A percentile compares a stretch with the other conserved stretches of the same genome.
Conservation (phyloP, 2,329 filamentous ascomycete genomes). For the Penicillium janthinellum region DNA sequence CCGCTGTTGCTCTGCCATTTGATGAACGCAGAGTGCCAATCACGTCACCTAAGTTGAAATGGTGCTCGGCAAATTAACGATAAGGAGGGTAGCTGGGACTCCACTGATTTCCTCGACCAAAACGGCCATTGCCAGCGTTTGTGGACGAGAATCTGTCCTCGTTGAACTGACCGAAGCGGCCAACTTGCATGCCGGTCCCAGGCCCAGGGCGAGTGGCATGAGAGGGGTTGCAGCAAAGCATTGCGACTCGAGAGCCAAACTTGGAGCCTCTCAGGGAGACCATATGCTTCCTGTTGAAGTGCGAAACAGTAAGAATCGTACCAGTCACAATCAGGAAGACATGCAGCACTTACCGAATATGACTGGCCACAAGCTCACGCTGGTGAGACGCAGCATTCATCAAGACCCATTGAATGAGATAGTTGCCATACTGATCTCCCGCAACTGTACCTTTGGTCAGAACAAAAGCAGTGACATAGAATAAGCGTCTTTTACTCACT, state of each 20-base stretch:
- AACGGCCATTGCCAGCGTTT: conserved; percentile 45
- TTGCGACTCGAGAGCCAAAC: conserved; percentile 95
- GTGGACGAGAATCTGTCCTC: conserved; percentile 39
- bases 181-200: conserved; percentile 69
- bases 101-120: conserved; percentile 42
- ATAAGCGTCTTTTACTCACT: conserved; percentile 54
- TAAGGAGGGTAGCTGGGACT: conserved; percentile 40
- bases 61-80: conserved; percentile 29
- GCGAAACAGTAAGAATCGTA: conserved; percentile 6
- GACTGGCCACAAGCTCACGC: conserved; percentile 86
- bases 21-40: not conserved
- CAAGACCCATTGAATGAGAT: conserved; percentile 95
- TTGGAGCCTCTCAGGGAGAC: conserved; percentile 97
- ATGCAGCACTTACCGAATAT: conserved; percentile 65
- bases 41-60: not conserved
- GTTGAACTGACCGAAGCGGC: conserved; percentile 57
- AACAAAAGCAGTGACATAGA: too few relatives aligned
- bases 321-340: not conserved
- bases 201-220: conserved; percentile 86
- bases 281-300: conserved; percentile 77
- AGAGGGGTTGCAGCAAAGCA: conserved; percentile 97
- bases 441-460: conserved; percentile 59
- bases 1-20: not conserved
- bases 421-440: conserved; percentile 98
- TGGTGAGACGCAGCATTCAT: conserved; percentile 85